These are phyloP conservation scores for Pouteria glomerata DNA, from an alignment of 148 eudicot species.

Conservation along the genomic window DNA sequence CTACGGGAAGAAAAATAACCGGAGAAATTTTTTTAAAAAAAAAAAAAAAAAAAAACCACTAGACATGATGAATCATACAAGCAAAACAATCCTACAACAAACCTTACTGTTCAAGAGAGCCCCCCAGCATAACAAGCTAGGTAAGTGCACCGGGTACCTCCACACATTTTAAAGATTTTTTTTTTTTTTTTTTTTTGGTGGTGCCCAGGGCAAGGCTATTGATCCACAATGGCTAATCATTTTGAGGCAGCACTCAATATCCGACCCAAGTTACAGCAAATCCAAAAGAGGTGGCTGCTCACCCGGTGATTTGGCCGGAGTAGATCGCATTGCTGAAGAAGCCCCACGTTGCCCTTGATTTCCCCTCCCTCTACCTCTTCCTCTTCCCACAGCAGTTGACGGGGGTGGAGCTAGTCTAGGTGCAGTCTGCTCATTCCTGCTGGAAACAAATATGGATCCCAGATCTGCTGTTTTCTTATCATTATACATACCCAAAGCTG, in stretches of 20 bases:
- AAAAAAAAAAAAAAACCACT: not conserved
- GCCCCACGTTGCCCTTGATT: conserved; percentile 45
- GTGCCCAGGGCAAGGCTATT: not conserved
- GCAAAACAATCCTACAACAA: conserved; percentile 3
- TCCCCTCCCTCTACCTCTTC: conserved; percentile 57
- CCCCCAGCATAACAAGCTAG: not conserved
- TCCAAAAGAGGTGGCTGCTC: conserved; percentile 88
- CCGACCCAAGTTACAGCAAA: conserved; percentile 42
- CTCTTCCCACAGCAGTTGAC: conserved; percentile 70
- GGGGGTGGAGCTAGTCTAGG: conserved; percentile 93
- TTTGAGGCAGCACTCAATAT: not conserved
- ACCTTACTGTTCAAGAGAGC: not conserved
- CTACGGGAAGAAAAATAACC: not conserved
- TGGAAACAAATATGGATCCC: conserved; percentile 67
- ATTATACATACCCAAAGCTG: conserved; percentile 20
- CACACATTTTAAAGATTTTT: not conserved
- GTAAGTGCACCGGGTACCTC: not conserved
- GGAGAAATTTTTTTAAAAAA: too few relatives aligned
- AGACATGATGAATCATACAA: not conserved
- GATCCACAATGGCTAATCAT: not conserved
- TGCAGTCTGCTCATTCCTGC: conserved; percentile 53
- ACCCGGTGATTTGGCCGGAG: conserved; percentile 24
- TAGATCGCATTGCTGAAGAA: conserved; percentile 21
- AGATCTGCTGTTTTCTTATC: conserved; percentile 46
- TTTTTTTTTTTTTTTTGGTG: too few relatives aligned